A percentile compares a stretch with the other conserved stretches of the same genome.
Conservation (phyloP, 768 basidiomycete species). For the Tulasnella sp. region DNA sequence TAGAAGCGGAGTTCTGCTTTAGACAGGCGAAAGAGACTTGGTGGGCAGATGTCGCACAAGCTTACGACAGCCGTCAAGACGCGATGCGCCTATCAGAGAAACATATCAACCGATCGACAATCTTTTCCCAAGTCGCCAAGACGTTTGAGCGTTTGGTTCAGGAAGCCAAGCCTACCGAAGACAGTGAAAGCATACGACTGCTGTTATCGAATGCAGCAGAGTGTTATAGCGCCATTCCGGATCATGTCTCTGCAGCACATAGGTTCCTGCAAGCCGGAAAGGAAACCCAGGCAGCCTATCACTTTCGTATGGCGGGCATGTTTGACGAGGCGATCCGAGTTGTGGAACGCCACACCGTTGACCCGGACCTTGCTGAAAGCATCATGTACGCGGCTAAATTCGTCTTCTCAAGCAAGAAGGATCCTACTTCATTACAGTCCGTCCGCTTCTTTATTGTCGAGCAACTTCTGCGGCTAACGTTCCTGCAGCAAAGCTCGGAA, state of each 20-base stretch:
- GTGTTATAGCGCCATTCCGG: background rate
- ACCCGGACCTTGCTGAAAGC: constrained; percentile 41
- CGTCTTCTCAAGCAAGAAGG: constrained; percentile 48
- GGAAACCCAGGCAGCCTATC: constrained; percentile 29
- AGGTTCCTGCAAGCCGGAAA: background rate
- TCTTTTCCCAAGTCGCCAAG: background rate
- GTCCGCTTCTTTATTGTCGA: constrained; percentile 33
- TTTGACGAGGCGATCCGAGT: constrained; percentile 24
- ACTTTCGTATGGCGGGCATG: constrained; percentile 20
- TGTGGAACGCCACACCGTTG: constrained; percentile 44
- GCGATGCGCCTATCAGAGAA: background rate
- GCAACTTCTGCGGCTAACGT: background rate
- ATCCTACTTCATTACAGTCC: background rate
- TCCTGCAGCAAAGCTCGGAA: constrained; percentile 50
- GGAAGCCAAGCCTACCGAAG: background rate
- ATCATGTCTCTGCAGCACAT: background rate
- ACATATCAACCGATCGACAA: background rate
- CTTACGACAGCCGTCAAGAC: constrained; percentile 7
- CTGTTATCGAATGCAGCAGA: constrained; percentile 23
- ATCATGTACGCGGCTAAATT: constrained; percentile 54
- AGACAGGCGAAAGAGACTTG: background rate
- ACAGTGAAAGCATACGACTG: background rate
- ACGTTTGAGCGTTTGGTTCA: constrained; percentile 2
- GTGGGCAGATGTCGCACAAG: background rate
- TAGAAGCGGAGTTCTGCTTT: constrained; percentile 30